These are phyloP conservation scores for Aspergillus hancockii DNA, from an alignment of 495 filamentous ascomycete genomes.

Conservation along the genomic window DNA sequence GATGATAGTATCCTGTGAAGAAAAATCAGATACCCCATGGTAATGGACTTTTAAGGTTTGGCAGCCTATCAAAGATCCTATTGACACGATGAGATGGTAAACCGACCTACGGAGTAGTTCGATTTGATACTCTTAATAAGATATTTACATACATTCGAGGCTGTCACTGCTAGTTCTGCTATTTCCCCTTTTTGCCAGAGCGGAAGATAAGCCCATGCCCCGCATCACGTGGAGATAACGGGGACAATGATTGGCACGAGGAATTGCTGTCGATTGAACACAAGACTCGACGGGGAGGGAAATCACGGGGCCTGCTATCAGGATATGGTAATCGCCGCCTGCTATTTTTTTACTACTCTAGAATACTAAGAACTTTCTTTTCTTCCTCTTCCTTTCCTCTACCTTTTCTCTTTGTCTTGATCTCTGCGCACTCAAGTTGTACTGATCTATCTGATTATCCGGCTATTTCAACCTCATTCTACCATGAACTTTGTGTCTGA, in stretches of 20 bases:
- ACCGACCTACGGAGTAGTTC: no score
- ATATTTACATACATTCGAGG: no score
- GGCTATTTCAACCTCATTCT: conserved; percentile 8
- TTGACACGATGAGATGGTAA: no score
- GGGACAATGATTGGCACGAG: conserved; percentile 10
- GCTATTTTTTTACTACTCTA: conserved; percentile 9
- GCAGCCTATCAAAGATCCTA: no score
- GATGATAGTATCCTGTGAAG: conserved; percentile 8
- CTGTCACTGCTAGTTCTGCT: neutral
- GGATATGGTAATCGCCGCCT: neutral
- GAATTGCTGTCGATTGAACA: neutral
- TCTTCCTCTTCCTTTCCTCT: no score
- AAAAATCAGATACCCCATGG: conserved; percentile 19
- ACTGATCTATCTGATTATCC: conserved; percentile 6
- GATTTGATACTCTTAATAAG: no score
- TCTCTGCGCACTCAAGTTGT: neutral
- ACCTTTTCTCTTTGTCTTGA: conserved; percentile 3
- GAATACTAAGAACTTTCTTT: neutral
- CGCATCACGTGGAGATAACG: conserved; percentile 28
- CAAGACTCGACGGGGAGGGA: neutral
- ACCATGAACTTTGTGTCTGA: conserved; percentile 35
- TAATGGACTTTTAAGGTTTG: neutral
- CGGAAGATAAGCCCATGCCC: conserved; percentile 16
- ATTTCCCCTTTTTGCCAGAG: neutral
- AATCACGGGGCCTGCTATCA: neutral